Base-by-base conservation (phyloP, 305 asterid species). In the Caryopteris hybrid region DNA sequence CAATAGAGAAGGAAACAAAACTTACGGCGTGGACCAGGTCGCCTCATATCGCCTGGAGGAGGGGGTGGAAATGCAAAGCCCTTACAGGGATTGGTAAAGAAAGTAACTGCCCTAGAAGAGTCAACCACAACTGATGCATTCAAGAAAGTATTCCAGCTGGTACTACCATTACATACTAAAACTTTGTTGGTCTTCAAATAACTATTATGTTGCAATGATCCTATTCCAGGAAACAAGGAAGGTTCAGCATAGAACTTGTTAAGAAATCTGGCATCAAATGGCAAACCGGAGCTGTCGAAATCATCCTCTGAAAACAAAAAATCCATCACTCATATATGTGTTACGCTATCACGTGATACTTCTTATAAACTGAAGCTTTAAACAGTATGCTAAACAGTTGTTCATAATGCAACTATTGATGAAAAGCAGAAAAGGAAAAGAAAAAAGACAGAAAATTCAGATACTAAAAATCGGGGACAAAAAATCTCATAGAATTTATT, bases 11-110 rank as follows among this genome's bases (percentile, higher is more conserved):
- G 71, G 64, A 34, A 48, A 63, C 14, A 67, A 10, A 73, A 88
- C 98, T 84, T 88, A 94, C 99, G 95, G 39, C 98, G 92, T 55
- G 99, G 99, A 66, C 99, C 99, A 70, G 76, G 74, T 53, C 96
- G 88, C 80, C 89, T 88, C 38, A 76, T 47, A 72, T 70, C 81
- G 64, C 91, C 88, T 11, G 98, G 95, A 66, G 99, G 97, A 36
- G 97, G 96, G 80, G 97, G 93, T 18, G 96, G 91, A 62, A 85
- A 88, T 66, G 93, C 92, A 64, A 94, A 89, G 71, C 54, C 75
- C 70, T 81, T 78, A 78, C 99, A 94, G 42, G 96, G 94, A 82
- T 86, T 69, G 8, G 69, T 64, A 39, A 67, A 64, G 53, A 50
- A n/a, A 70, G 80, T 34, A 61, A 80, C 63, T 36, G 65, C 65